Percentiles rank a stretch among this genome's conserved stretches.
phyloP scores from a whole-genome alignment of 2,329 filamentous ascomycete genomes.

The Trematosphaeria pertusa region DNA sequence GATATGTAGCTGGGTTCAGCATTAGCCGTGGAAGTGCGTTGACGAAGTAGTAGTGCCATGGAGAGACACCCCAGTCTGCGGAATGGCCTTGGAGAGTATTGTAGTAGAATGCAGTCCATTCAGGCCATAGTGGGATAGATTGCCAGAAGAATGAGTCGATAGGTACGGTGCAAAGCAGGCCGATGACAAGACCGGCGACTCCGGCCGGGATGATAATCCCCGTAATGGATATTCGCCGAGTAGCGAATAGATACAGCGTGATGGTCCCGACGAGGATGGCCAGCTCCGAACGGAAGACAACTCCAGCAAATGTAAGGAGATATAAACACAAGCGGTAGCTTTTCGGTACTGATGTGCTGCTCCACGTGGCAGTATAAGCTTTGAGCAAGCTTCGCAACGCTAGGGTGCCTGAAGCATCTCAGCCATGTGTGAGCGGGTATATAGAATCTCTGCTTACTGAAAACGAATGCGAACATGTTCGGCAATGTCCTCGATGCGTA shows the following conservation, averaged over 20 bases:
- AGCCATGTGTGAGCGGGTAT: neutral
- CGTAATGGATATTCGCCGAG: slow-evolving; percentile 61
- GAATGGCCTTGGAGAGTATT: slow-evolving; percentile 87
- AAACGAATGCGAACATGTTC: slow-evolving; percentile 93
- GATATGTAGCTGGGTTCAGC: slow-evolving; percentile 74
- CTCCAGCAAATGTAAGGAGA: slow-evolving; percentile 78
- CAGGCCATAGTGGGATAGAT: slow-evolving; percentile 78
- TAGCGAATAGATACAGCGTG: slow-evolving; percentile 68
- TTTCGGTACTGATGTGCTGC: slow-evolving; percentile 44
- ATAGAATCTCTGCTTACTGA: slow-evolving; percentile 65
- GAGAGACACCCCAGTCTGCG: slow-evolving; percentile 84
- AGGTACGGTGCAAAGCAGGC: slow-evolving; percentile 72
- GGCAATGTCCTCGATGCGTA: slow-evolving; percentile 91
- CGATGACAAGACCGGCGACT: slow-evolving; percentile 67
- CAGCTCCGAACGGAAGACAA: slow-evolving; percentile 89
- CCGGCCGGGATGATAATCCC: slow-evolving; percentile 71
- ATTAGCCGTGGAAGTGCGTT: slow-evolving; percentile 83
- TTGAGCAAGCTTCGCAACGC: slow-evolving; percentile 64
- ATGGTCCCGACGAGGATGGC: slow-evolving; percentile 78
- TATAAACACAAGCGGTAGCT: slow-evolving; percentile 71
- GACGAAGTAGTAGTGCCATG: slow-evolving; percentile 85
- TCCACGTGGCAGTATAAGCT: slow-evolving; percentile 49
- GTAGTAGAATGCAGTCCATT: slow-evolving; percentile 87
- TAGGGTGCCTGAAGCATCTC: slow-evolving; percentile 64
- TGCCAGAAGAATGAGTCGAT: slow-evolving; percentile 97